phyloP scores from a whole-genome alignment of 2,329 filamentous ascomycete genomes.

The Sporothrix brasiliensis region DNA sequence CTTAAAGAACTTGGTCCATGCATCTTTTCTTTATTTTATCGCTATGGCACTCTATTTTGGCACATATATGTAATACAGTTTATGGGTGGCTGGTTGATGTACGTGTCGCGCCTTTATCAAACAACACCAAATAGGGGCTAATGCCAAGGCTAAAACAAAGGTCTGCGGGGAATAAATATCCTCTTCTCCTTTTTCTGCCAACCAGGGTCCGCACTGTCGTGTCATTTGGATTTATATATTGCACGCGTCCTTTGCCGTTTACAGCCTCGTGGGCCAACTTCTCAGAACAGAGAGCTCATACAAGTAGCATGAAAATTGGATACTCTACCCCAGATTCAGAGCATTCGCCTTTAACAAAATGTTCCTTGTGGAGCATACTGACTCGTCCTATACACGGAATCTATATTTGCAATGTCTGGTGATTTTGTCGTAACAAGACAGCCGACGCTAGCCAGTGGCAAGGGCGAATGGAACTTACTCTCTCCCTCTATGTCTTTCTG shows the following conservation, averaged over 20 bases:
- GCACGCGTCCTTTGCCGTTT: neutral
- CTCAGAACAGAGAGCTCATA: neutral
- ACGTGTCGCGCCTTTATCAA: conserved; percentile 9
- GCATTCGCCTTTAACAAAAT: neutral
- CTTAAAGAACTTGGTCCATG: neutral
- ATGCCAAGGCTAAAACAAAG: neutral
- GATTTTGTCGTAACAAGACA: neutral
- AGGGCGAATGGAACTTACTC: conserved; percentile 3
- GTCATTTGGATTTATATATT: neutral
- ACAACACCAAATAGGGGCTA: neutral
- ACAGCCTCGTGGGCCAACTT: neutral
- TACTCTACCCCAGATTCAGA: neutral
- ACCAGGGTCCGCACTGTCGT: neutral
- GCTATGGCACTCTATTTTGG: neutral
- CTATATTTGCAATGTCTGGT: neutral
- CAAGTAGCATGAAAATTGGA: neutral
- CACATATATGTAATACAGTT: conserved; percentile 9
- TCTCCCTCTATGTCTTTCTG: neutral
- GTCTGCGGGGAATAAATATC: neutral
- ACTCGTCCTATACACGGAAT: neutral
- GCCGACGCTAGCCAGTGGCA: neutral
- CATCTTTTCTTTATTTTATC: neutral
- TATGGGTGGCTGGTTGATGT: neutral
- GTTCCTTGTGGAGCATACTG: neutral
- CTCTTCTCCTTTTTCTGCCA: neutral